phyloP scores from a whole-genome alignment of 257 asterid genomes.

The Osmanthus fragrans region DNA sequence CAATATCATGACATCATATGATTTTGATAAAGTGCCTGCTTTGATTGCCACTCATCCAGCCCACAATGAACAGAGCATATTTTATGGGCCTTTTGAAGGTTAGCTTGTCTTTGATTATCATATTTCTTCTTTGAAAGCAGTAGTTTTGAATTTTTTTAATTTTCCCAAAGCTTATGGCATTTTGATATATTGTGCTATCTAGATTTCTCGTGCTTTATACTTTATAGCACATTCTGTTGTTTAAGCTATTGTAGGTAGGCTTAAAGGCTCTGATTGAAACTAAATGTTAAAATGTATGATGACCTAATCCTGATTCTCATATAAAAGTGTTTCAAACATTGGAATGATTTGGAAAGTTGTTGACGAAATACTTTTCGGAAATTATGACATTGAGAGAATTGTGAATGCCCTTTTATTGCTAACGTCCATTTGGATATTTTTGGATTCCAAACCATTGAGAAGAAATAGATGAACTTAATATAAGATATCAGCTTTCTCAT shows the following conservation, averaged over 20 bases:
- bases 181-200: background rate
- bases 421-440: background rate
- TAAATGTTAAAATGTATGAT: background rate
- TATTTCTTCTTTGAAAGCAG: background rate
- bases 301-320: background rate
- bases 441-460: background rate
- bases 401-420: background rate
- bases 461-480: background rate
- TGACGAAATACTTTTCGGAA: background rate
- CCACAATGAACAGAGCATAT: conserved; percentile 71
- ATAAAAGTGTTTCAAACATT: background rate
- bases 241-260: background rate
- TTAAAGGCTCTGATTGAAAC: background rate
- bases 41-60: conserved; percentile 66
- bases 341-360: background rate
- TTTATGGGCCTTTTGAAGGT: conserved; percentile 98
- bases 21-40: conserved; percentile 88
- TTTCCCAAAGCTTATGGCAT: background rate
- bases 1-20: conserved; percentile 62
- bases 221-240: background rate
- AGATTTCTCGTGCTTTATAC: background rate
- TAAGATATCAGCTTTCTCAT: background rate
- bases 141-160: background rate
- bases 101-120: conserved; percentile 28
- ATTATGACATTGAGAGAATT: background rate